Evolutionary conservation across 495 filamentous ascomycete genomes (phyloP), one percentile per base, ranked within the genome.

Genomic region (Schizothecium vesticola): DNA sequence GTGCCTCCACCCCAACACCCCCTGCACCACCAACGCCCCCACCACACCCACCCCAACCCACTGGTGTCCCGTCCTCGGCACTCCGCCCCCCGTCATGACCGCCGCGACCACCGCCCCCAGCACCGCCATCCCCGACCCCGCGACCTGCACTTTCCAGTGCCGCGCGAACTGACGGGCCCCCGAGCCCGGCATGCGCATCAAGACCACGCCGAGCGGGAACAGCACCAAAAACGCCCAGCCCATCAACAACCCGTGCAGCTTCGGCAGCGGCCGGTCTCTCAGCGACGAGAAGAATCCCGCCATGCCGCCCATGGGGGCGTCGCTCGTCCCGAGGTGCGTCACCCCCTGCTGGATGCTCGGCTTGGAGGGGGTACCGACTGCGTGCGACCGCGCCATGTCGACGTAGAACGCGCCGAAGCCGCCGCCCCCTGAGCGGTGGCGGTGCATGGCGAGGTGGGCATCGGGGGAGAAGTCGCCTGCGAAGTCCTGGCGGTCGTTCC

Each of bases 1-100:
- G 24, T 78, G 76, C 56, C 76, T 66, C 76, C 76, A 78, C 8
- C 76, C 76, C 22, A 78, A 58, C 1, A 77, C 26, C 12, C 28
- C 65, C 70, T 78, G 76, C 7, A 71, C 36, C 0, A 55, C 56
- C 1, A 77, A 43, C 25, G 61, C 23, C 1, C 67, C 3, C 1
- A 67, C 63, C 25, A 77, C 64, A 1, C 12, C 63, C 1, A 69
- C 36, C 11, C 76, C 76, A 12, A 72, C 11, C 68, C 62, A 67
- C 64, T 75, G 73, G 51, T 77, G 76, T 21, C 63, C n/a, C 10
- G 73, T 73, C 3, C n/a, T 58, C 2, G 71, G 73, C 19, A 63
- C 16, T 23, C 31, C 23, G 1, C 63, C 65, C 8, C 61, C 65
- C 12, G 66, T 68, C 61, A 75, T 69, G 19, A 61, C 55, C 13